phyloP scores from a whole-genome alignment of 495 filamentous ascomycete species.

The Xylaria flabelliformis region DNA sequence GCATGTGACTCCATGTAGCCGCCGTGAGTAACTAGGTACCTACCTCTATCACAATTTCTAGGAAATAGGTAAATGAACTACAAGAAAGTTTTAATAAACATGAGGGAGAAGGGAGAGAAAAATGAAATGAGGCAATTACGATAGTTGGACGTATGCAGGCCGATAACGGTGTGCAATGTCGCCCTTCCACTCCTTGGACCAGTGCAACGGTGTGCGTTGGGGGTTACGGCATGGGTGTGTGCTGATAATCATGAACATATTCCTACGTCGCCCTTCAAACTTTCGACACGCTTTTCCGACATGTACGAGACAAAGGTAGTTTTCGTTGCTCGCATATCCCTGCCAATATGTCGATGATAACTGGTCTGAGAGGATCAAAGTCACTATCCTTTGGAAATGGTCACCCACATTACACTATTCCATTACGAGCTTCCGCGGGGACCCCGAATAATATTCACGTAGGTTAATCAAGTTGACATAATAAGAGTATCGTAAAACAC shows the following conservation, averaged over 20 bases:
- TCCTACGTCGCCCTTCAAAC: neutral
- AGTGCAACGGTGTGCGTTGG: slow-evolving; percentile 1
- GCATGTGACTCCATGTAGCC: neutral
- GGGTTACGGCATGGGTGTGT: slow-evolving; percentile 4
- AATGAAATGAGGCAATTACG: neutral
- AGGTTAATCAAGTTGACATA: neutral
- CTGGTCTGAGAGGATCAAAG: neutral
- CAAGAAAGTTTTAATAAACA: neutral
- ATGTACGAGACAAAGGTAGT: slow-evolving; percentile 7
- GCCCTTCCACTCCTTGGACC: neutral
- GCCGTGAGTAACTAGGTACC: neutral
- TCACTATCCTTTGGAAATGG: neutral
- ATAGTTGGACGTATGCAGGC: neutral
- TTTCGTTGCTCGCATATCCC: slow-evolving; percentile 9
- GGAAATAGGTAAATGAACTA: neutral
- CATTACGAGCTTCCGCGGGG: neutral
- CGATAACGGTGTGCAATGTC: neutral
- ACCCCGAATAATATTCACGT: neutral
- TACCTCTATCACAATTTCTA: neutral
- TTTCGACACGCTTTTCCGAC: slow-evolving; percentile 16
- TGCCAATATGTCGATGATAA: neutral
- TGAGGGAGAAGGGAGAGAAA: neutral
- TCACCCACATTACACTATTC: too few relatives aligned
- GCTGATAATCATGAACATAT: neutral
- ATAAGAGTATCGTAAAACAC: neutral